Evolutionary conservation across 257 asterid genomes (phyloP).

Genomic region (Mentha longifolia): DNA sequence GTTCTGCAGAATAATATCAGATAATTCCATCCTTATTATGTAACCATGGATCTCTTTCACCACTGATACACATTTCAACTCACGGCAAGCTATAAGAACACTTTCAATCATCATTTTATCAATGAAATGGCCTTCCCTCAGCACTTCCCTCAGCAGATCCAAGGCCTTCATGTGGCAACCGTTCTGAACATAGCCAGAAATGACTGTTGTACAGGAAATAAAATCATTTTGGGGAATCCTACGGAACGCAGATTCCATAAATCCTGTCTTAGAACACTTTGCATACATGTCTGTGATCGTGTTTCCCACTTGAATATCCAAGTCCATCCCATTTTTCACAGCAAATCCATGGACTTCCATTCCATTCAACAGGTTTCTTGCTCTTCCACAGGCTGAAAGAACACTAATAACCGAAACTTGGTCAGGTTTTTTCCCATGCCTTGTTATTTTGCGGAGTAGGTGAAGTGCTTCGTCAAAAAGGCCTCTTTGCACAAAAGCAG

Average conservation of each 20-base stretch:
- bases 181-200: slow-evolving; percentile 71
- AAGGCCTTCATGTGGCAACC: slow-evolving; percentile 51
- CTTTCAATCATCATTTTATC: slow-evolving; percentile 72
- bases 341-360: slow-evolving; percentile 79
- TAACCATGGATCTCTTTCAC: slow-evolving; percentile 73
- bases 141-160: slow-evolving; percentile 46
- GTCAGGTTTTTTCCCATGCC: slow-evolving; percentile 53
- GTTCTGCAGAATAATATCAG: slow-evolving; percentile 54
- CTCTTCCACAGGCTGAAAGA: slow-evolving; percentile 76
- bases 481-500: slow-evolving; percentile 68
- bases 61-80: slow-evolving; percentile 49
- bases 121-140: slow-evolving; percentile 43
- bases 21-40: slow-evolving; percentile 49
- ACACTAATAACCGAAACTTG: slow-evolving; percentile 60
- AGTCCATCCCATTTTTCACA: slow-evolving; percentile 59
- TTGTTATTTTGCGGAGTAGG: slow-evolving; percentile 51
- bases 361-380: slow-evolving; percentile 56
- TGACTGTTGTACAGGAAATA: slow-evolving; percentile 76
- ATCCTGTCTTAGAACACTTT: slow-evolving; percentile 71
- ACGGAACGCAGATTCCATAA: slow-evolving; percentile 54
- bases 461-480: slow-evolving; percentile 48
- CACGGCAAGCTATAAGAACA: slow-evolving; percentile 69
- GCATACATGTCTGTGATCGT: slow-evolving; percentile 84
- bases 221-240: slow-evolving; percentile 58
- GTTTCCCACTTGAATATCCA: slow-evolving; percentile 67